Evolutionary conservation across 106 monocot species (phyloP), one percentile per base, ranked within the genome.

Genomic region (Ottelia alismoides): DNA sequence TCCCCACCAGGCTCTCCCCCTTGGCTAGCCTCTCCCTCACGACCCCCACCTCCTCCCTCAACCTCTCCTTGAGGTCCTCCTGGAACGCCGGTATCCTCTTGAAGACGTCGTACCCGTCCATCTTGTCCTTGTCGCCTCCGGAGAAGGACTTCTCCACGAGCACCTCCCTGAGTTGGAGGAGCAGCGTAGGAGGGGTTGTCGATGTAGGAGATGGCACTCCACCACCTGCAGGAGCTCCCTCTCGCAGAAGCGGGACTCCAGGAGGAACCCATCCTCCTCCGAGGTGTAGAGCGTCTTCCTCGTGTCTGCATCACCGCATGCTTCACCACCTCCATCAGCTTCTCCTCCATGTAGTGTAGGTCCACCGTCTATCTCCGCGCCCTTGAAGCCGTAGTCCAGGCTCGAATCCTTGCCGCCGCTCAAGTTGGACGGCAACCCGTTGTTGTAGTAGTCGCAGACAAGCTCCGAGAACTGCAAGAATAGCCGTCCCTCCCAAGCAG

Each of bases 321-420:
- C 30, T 26, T 53, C 53, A 53, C 53, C 53, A 53, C 53, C 25
- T 53, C 53, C 53, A 23, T 23, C 53, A 53, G 1, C 26, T 53
- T 53, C 25, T 53, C 53, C 24, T 53, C 53, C 53, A 53, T 23
- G 53, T 53, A 27, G 10, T 27, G 23, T 27, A 53, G 53, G 27
- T 53, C 53, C 14, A 53, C 17, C 53, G 53, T 27, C 53, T 53
- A 91, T 85, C 72, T 91, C 91, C 1, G 91, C 85, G 2, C 91
- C 91, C 52, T 91, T 91, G 70, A 91, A 81, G 0, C 91, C 91
- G 26, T 91, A 91, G 44, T 91, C 91, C 57, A 91, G 58, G 75
- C 91, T 85, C n/a, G n/a, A n/a, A n/a, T n/a, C n/a, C n/a, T n/a
- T n/a, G n/a, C n/a, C n/a, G n/a, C n/a, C n/a, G n/a, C n/a, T n/a